Conservation (phyloP, 2,329 filamentous ascomycete genomes). For the Fusarium beomiforme region DNA sequence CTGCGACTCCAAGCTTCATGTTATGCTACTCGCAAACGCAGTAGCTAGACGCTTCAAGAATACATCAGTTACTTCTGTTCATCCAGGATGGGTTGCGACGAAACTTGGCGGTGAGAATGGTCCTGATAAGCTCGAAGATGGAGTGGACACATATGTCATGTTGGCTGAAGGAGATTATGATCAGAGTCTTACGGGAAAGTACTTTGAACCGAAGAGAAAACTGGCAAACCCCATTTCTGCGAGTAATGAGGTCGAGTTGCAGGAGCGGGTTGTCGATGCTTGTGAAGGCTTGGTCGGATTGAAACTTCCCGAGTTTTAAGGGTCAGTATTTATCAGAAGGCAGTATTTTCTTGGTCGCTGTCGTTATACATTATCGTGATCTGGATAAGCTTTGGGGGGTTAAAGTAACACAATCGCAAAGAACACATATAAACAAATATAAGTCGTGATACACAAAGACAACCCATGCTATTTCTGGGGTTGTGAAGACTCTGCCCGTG, state of each 20-base stretch:
- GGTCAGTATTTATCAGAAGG: too few relatives aligned
- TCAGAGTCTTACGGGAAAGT: slow-evolving; percentile 23
- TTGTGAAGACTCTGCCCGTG: too few relatives aligned
- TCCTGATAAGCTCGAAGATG: slow-evolving; percentile 31
- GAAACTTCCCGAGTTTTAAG: background rate
- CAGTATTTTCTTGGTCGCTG: too few relatives aligned
- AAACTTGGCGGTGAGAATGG: slow-evolving; percentile 25
- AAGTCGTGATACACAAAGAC: too few relatives aligned
- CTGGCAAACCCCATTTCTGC: background rate
- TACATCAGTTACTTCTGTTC: slow-evolving; percentile 25
- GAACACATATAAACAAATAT: too few relatives aligned
- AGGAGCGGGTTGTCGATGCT: slow-evolving; percentile 21
- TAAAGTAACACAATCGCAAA: too few relatives aligned
- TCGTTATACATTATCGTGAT: too few relatives aligned
- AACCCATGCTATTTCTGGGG: too few relatives aligned
- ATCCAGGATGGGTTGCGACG: slow-evolving; percentile 37
- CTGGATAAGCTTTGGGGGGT: too few relatives aligned
- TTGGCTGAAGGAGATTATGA: slow-evolving; percentile 35
- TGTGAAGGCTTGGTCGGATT: slow-evolving; percentile 23
- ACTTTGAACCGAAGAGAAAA: slow-evolving; percentile 32
- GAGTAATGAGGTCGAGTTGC: slow-evolving; percentile 14
- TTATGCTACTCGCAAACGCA: slow-evolving; percentile 33
- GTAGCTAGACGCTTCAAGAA: slow-evolving; percentile 20
- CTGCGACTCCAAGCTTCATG: slow-evolving; percentile 36
- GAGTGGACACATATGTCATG: slow-evolving; percentile 30